Evolutionary conservation across 2,329 filamentous ascomycete species (phyloP), one percentile per base, ranked within the genome.

Genomic region (Furcasterigmium sp.): DNA sequence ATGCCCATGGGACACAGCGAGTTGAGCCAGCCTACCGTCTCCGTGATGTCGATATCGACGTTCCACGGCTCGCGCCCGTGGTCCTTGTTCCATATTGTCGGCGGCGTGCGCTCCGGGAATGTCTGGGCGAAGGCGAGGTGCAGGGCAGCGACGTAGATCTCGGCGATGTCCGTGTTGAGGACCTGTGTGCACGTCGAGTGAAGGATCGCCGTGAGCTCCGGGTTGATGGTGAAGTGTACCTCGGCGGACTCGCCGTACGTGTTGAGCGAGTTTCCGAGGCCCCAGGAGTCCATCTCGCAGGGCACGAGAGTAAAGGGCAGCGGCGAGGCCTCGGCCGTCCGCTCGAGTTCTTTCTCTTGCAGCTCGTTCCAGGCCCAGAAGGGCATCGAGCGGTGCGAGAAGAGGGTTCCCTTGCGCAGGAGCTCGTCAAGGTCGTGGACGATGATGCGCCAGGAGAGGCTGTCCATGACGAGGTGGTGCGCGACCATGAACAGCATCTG

Each of bases 1-100:
- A 73, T 59, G 2, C 65, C 62, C 6, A 80, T 60, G 0, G 78
- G 78, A 39, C 70, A 76, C 11, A 82, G 59, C 0, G 75, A 70
- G 3, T 76, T 79, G 48, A 82, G 80, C 76, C 76, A 81, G 2
- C 78, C 78, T 0, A 82, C 75, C 0, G 77, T 81, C 41, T 76
- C 65, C 5, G 71, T 69, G 1, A 80, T 67, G 55, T 81, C 73
- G 11, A 74, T 60, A 14, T 70, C 68, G 1, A 58, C 55, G 20
- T 68, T 68, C 47, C 66, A 65, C 3, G 62, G 55, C n/a, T 68
- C 59, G 14, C 75, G 63, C 14, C 74, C 74, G 29, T 70, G 65
- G 46, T 76, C 73, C 47, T 75, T 71, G 42, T 72, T 75, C 74
- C 74, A 82, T 1, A 82, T 52, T 2, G 71, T 70, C 0, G 78